Evolutionary conservation across 2,329 filamentous ascomycete genomes (phyloP).

Genomic region (Raffaelea albimanens): DNA sequence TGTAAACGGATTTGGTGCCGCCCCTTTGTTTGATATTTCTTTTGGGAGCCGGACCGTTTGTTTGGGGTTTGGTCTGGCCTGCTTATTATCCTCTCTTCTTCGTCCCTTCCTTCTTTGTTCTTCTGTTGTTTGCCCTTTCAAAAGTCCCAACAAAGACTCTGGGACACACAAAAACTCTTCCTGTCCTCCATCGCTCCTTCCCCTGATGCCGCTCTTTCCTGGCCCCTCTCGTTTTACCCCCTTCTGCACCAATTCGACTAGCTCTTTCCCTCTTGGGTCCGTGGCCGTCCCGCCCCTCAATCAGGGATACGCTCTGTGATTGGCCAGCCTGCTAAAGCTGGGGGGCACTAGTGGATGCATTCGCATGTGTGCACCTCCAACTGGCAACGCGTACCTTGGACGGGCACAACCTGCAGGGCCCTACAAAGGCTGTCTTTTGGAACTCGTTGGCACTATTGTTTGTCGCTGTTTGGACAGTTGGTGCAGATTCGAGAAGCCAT

Average conservation of each 20-base stretch:
- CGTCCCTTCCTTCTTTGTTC: background rate
- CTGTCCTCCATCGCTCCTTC: background rate
- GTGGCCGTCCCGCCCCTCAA: constrained; percentile 9
- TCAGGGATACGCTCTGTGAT: constrained; percentile 13
- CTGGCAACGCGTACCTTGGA: too few species aligned
- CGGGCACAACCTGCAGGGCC: too few species aligned
- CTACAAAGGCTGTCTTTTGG: too few species aligned
- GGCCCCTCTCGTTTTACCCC: background rate
- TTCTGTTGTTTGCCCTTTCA: background rate
- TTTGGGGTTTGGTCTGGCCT: background rate
- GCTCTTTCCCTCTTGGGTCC: constrained; percentile 6
- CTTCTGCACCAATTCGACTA: background rate
- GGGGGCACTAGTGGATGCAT: background rate
- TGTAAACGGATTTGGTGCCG: background rate
- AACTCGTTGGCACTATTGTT: too few species aligned
- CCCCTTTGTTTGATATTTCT: background rate
- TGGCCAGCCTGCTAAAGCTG: constrained; percentile 4
- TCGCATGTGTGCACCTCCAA: background rate
- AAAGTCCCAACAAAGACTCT: too few species aligned
- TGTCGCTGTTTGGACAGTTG: too few species aligned
- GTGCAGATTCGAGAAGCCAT: too few species aligned
- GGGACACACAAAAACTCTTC: too few species aligned
- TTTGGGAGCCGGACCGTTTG: too few species aligned
- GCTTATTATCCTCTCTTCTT: background rate
- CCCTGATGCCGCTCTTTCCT: background rate